Conservation (phyloP, 176 grass and related monocot genomes). For the Lolium rigidum region DNA sequence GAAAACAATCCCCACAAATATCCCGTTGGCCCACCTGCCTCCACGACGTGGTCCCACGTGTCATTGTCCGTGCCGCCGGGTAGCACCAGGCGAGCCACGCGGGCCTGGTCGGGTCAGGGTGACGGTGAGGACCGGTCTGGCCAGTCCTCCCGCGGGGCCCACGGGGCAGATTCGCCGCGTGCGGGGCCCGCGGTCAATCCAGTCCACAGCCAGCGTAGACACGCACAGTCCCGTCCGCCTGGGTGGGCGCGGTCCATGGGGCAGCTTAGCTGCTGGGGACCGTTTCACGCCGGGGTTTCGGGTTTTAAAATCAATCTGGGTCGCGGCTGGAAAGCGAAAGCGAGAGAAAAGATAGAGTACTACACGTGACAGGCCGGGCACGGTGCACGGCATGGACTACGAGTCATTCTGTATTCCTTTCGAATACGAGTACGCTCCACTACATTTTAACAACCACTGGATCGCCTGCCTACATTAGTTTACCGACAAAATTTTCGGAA, state of each 20-base stretch:
- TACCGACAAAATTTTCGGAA: too few species aligned
- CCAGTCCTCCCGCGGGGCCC: background rate
- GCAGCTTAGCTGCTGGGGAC: background rate
- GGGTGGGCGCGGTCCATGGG: slow-evolving; percentile 19
- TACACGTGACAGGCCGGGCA: too few species aligned
- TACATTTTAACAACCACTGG: too few species aligned
- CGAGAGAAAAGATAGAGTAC: too few species aligned
- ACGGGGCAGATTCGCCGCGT: slow-evolving; percentile 33
- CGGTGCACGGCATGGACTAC: too few species aligned
- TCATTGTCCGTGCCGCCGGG: too few species aligned
- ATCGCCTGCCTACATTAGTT: too few species aligned
- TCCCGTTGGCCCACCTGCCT: background rate
- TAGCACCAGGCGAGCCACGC: background rate
- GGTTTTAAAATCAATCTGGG: background rate
- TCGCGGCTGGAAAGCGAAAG: slow-evolving; percentile 4
- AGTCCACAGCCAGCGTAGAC: background rate
- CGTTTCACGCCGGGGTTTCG: background rate
- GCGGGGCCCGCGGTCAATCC: slow-evolving; percentile 40
- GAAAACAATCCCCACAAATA: too few species aligned
- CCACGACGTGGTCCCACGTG: too few species aligned
- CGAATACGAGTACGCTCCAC: too few species aligned
- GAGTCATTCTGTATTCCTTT: too few species aligned
- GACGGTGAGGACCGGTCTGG: background rate
- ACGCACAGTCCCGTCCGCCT: background rate
- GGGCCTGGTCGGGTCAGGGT: background rate